These are phyloP conservation scores for Globisporangium lucens DNA, from an alignment of 352 stramenopile species.

Conservation along the genomic window DNA sequence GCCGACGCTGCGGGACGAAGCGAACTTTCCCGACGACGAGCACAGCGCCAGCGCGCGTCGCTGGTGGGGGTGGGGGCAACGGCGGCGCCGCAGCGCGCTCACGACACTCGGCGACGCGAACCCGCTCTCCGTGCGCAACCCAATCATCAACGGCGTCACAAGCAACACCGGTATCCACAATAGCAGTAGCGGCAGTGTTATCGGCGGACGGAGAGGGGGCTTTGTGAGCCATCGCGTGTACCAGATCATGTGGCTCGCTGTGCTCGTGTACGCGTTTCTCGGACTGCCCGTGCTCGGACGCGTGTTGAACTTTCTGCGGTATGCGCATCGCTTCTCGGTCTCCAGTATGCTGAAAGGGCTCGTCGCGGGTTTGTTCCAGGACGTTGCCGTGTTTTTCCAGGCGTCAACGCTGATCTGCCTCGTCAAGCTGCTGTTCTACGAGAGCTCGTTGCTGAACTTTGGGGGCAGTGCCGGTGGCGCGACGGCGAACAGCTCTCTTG, in stretches of 20 bases:
- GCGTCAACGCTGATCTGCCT: conserved; percentile 61
- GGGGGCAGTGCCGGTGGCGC: not conserved
- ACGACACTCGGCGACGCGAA: conserved; percentile 21
- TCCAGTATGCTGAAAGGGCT: conserved; percentile 47
- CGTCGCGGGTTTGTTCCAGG: conserved; percentile 43
- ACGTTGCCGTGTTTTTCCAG: conserved; percentile 64
- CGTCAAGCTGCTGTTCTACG: conserved; percentile 61
- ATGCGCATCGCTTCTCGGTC: conserved; percentile 49
- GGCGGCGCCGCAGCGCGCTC: conserved; percentile 15
- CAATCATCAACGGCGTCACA: conserved; percentile 17
- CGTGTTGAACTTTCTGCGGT: conserved; percentile 57
- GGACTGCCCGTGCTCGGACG: conserved; percentile 59
- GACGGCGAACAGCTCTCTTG: not conserved
- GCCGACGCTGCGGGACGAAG: conserved; percentile 28
- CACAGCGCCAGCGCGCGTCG: conserved; percentile 15
- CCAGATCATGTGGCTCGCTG: conserved; percentile 63
- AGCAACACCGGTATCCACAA: conserved; percentile 7
- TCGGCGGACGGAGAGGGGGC: not conserved
- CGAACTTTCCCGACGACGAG: conserved; percentile 16
- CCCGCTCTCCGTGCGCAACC: conserved; percentile 7
- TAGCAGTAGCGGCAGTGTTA: not conserved
- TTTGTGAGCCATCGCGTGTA: conserved; percentile 39
- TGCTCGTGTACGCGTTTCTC: conserved; percentile 66
- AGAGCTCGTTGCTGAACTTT: conserved; percentile 11
- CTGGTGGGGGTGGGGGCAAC: conserved; percentile 12